Conservation (phyloP, 1,284 basidiomycete species). For the Moesziomyces antarcticus region DNA sequence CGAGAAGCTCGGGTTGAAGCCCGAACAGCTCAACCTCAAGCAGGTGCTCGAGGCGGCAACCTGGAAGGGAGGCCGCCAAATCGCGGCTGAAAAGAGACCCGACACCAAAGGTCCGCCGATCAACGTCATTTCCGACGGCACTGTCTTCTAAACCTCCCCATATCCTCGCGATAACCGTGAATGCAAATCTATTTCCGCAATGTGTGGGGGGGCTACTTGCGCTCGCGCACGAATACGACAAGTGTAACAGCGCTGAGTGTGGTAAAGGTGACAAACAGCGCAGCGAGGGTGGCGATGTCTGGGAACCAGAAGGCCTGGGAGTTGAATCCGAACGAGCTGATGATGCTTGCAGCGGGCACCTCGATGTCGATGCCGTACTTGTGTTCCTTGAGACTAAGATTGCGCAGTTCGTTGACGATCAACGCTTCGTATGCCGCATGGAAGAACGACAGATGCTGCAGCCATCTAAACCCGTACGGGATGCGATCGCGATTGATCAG, state of each 20-base stretch:
- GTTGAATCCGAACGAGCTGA: constrained; percentile 54
- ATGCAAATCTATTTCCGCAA: not conserved
- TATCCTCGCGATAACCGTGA: not conserved
- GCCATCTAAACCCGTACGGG: constrained; percentile 78
- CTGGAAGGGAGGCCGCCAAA: constrained; percentile 90
- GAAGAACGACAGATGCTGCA: constrained; percentile 94
- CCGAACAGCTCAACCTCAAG: constrained; percentile 77
- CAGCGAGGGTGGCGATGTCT: constrained; percentile 42
- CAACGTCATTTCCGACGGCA: constrained; percentile 43
- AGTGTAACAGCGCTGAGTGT: constrained; percentile 27
- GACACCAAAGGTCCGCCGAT: constrained; percentile 85
- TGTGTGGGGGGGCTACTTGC: constrained; percentile 23
- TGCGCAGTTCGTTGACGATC: constrained; percentile 92
- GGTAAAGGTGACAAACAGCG: constrained; percentile 39
- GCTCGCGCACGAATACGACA: constrained; percentile 48
- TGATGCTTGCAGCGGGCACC: constrained; percentile 53
- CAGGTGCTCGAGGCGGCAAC: constrained; percentile 93
- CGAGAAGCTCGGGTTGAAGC: constrained; percentile 28
- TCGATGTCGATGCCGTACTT: constrained; percentile 60
- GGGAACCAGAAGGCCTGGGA: constrained; percentile 55
- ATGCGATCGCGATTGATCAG: constrained; percentile 92
- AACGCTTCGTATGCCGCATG: constrained; percentile 98
- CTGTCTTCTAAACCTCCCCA: constrained; percentile 21
- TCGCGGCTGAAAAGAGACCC: constrained; percentile 82
- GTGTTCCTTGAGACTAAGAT: constrained; percentile 85